Conservation (phyloP, 2,329 filamentous ascomycete species). For the Hymenoscyphus occultus region DNA sequence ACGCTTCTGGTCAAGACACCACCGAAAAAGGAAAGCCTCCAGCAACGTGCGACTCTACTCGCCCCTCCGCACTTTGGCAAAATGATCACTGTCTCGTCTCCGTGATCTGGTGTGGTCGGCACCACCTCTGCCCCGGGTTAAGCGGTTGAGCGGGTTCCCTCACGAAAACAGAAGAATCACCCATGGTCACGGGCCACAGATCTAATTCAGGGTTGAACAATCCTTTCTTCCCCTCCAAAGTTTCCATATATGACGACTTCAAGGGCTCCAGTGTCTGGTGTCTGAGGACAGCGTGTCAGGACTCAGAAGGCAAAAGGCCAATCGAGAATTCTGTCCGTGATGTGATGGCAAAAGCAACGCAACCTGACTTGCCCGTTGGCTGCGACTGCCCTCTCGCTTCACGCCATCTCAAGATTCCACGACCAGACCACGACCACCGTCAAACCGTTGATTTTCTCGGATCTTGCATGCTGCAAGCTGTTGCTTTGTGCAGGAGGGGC, state of each 20-base stretch:
- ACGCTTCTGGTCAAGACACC: background rate
- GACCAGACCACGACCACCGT: background rate
- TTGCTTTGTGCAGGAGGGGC: conserved; percentile 4
- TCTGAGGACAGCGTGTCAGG: conserved; percentile 1
- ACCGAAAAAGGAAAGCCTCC: background rate
- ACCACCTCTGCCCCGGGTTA: background rate
- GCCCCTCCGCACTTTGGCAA: too few relatives aligned
- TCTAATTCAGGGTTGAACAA: conserved; percentile 4
- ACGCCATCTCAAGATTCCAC: background rate
- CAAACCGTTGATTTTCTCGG: conserved; percentile 8
- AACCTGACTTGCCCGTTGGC: background rate
- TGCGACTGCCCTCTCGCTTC: background rate
- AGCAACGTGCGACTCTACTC: background rate
- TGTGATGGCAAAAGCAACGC: background rate
- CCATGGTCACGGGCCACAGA: conserved; percentile 3
- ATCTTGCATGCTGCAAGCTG: conserved; percentile 13
- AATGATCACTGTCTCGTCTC: background rate
- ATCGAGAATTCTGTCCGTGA: too few relatives aligned
- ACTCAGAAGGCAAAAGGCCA: too few relatives aligned
- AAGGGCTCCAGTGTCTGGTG: background rate
- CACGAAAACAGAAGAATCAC: background rate
- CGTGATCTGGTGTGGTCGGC: conserved; percentile 3
- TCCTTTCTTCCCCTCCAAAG: background rate
- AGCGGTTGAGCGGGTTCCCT: conserved; percentile 1
- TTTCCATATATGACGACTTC: background rate